phyloP scores from a whole-genome alignment of 495 filamentous ascomycete species.

The Penicillium soppii region DNA sequence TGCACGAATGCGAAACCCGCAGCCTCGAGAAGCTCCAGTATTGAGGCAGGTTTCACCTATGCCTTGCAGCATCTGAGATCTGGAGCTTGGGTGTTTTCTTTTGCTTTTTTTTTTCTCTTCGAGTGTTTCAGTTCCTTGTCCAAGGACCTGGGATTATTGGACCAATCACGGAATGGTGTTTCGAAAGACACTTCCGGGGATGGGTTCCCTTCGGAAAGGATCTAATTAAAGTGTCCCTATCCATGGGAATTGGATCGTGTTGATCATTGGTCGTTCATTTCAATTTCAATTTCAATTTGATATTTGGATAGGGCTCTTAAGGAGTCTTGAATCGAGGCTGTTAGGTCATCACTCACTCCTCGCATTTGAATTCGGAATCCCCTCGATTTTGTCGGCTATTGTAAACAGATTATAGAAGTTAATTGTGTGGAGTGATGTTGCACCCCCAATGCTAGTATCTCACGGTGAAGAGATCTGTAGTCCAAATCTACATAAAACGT shows the following conservation, averaged over 20 bases:
- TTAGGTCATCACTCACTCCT: too few species aligned
- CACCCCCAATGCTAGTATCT: neutral
- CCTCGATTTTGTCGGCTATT: neutral
- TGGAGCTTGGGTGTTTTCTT: constrained; percentile 9
- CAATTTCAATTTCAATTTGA: neutral
- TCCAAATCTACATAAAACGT: too few species aligned
- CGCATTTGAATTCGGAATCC: neutral
- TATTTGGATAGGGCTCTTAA: too few species aligned
- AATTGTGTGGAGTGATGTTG: neutral
- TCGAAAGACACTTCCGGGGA: constrained; percentile 3
- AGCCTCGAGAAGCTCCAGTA: constrained; percentile 17
- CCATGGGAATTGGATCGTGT: neutral
- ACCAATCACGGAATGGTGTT: constrained; percentile 7
- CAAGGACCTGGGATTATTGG: neutral
- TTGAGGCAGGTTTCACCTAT: constrained; percentile 27
- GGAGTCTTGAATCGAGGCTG: neutral
- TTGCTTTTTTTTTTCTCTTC: too few species aligned
- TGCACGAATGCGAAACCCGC: constrained; percentile 6
- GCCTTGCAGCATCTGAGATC: constrained; percentile 23
- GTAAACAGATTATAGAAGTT: too few species aligned
- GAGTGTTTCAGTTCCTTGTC: constrained; percentile 17
- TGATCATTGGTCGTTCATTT: neutral
- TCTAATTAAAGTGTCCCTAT: neutral
- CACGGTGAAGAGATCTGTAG: neutral
- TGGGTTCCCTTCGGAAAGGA: neutral